Percentiles rank a stretch among this genome's conserved stretches.
These are phyloP conservation scores for Silybum marianum DNA, from an alignment of 129 eudicot species.

Conservation along the genomic window DNA sequence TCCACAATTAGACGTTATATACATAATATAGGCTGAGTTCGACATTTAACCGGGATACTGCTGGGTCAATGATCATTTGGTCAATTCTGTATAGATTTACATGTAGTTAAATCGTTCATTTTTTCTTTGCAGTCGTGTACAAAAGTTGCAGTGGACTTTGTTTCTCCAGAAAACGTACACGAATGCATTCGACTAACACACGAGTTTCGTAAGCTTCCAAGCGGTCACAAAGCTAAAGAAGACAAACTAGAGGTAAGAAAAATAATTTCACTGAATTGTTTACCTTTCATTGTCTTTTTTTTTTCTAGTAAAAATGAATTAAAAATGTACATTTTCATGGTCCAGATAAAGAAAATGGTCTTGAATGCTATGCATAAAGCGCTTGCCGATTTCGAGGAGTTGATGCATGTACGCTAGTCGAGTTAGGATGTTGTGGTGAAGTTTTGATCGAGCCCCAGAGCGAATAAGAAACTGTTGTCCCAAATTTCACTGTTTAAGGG, in stretches of 20 bases:
- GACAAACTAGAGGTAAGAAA: conserved; percentile 73
- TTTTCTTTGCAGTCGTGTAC: conserved; percentile 62
- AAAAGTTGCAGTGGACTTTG: conserved; percentile 75
- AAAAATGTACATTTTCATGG: neutral
- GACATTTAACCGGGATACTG: too few species aligned
- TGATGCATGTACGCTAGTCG: neutral
- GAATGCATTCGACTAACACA: conserved; percentile 61
- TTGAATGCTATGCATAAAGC: conserved; percentile 60
- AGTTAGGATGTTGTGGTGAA: neutral
- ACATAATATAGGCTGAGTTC: neutral
- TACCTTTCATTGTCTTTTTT: neutral
- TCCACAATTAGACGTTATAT: neutral
- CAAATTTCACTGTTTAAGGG: neutral
- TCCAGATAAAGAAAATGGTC: conserved; percentile 72
- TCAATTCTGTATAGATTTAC: neutral
- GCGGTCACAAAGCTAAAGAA: conserved; percentile 60
- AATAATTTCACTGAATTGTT: neutral
- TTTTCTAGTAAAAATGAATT: neutral
- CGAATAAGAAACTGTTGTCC: neutral
- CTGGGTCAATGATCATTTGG: neutral
- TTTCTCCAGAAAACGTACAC: conserved; percentile 70
- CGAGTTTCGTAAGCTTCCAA: conserved; percentile 69
- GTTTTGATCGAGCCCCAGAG: neutral
- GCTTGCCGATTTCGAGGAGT: conserved; percentile 40
- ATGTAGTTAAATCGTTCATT: neutral